Base-by-base conservation (phyloP, 768 basidiomycete species). In the Suillus subaureus region DNA sequence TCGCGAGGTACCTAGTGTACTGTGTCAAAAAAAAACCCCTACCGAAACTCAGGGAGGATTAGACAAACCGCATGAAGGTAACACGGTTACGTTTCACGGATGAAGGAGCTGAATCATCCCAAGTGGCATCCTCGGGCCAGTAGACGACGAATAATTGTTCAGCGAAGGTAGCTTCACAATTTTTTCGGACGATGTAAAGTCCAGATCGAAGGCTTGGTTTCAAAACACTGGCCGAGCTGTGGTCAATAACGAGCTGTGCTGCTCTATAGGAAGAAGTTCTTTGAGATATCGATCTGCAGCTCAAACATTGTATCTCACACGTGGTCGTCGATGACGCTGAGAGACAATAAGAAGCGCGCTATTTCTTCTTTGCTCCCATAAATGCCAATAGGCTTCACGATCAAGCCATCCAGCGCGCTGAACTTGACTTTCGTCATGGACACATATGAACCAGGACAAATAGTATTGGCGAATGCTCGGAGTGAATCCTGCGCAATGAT, bases 121-220 rank as follows among this genome's bases (percentile, higher is more conserved):
- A 89, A 0, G 87, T 88, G 0, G 76, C 79, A 35, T 84, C 79
- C 65, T 89, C 86, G 0, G 88, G 87, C 88, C 88, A 89, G 64
- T 85, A 88, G 6, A 89, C 69, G 18, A 86, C 79, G 60, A 84
- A 86, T 7, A 84, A 62, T 23, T 77, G 70, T 31, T 77, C 71
- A 2, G 49, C 31, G 3, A 66, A 66, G 0, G 43, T 64, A 18
- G 57, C 56, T 31, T 18, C 54, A 21, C 42, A 35, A 28, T 65
- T 63, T 4, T 69, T 28, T 37, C 73, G 73, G 43, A 82, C 70
- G 26, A 83, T 66, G 64, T 87, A 87, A 5, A 87, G 68, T 15
- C 85, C 85, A 7, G 85, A 82, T 15, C 82, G 78, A n/a, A 86
- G 74, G n/a, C 64, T 68, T 12, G 79, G 78, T 13, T 61, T 57